Evolutionary conservation across 2,329 filamentous ascomycete genomes (phyloP), one percentile per base, ranked within the genome.

Genomic region (Stemphylium vesicarium): DNA sequence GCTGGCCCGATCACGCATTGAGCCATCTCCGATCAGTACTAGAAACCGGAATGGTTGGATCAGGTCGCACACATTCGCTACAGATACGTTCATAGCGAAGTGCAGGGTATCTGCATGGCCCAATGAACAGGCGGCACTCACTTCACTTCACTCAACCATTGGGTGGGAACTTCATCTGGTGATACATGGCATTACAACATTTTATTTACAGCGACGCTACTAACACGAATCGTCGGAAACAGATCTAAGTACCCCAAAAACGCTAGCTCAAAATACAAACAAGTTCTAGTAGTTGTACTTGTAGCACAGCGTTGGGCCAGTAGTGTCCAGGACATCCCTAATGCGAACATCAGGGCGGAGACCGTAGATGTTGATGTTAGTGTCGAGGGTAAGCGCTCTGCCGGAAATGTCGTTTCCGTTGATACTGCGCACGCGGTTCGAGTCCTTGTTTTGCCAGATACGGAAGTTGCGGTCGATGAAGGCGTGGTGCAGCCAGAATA

Each of bases 391-490:
- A 4, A 75, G 61, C 3, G 46, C n/a, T 29, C 60, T 62, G 15
- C 68, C 68, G 7, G 29, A 38, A 7, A 20, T 24, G 37, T 72
- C 77, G 8, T 75, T 79, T 3, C 81, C 81, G 35, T 71, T 68
- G 57, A 83, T 77, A 39, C 43, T 63, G 20, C 37, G 60, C 4
- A 61, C 32, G 51, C 72, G 70, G 5, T 56, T 48, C 12, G 61
- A 38, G 56, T 71, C 59, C 22, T 38, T 37, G 65, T 72, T 72
- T 65, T 83, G 80, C 80, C 80, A 83, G 56, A 81, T 79, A 74
- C 79, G 80, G 74, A 76, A 83, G 38, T 78, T 74, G 40, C 79
- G 77, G 68, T 83, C 81, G 44, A 83, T 76, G 65, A 79, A 78
- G 13, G 68, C 76, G 59, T 83, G 81, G 69, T 83, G 81, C 33